Evolutionary conservation across 1,284 basidiomycete species (phyloP).

Genomic region (Cryptococcus sp.): DNA sequence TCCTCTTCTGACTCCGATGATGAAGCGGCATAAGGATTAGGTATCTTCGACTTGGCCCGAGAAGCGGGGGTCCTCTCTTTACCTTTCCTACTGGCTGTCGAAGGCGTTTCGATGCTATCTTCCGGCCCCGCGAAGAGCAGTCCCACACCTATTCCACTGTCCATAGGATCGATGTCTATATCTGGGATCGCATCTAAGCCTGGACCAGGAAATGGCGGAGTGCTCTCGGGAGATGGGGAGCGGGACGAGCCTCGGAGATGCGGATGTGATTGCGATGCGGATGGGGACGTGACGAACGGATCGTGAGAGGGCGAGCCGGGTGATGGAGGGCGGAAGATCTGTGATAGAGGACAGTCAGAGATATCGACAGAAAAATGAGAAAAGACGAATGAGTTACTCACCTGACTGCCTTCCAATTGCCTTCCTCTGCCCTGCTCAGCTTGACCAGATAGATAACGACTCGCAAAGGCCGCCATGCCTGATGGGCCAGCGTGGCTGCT

Average conservation of each 20-base stretch:
- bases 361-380: too few relatives aligned
- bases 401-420: conserved; percentile 30
- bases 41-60: conserved; percentile 19
- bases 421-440: conserved; percentile 6
- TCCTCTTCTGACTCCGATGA: conserved; percentile 40
- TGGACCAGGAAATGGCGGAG: conserved; percentile 46
- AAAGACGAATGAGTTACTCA: conserved; percentile 15
- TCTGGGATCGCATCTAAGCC: conserved; percentile 46
- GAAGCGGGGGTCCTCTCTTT: conserved; percentile 10
- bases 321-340: conserved; percentile 46
- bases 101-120: conserved; percentile 4
- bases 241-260: conserved; percentile 33
- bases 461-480: conserved; percentile 45
- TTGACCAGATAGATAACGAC: conserved; percentile 40
- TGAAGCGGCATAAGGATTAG: conserved; percentile 44
- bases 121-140: conserved; percentile 31
- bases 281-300: conserved; percentile 46
- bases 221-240: conserved; percentile 30
- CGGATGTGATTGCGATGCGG: conserved; percentile 33
- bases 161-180: conserved; percentile 26
- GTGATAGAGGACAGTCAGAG: not conserved
- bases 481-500: conserved; percentile 28
- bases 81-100: conserved; percentile 15
- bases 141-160: conserved; percentile 32
- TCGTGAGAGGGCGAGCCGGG: conserved; percentile 44